Base-by-base conservation (phyloP, 768 basidiomycete species). In the Tulasnella calospora region DNA sequence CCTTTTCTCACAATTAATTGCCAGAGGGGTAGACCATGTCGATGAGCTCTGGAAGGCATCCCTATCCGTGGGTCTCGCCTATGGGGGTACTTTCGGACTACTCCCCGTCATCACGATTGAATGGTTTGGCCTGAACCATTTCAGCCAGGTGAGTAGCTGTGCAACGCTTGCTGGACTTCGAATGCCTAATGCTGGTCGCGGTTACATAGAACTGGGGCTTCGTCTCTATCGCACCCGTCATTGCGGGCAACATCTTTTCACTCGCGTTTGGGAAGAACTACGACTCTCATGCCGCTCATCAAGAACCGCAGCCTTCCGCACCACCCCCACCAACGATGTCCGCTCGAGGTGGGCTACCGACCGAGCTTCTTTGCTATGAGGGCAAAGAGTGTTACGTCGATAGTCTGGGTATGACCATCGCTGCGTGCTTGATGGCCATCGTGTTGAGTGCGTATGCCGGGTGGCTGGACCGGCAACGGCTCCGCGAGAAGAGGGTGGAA, bases 121-220 rank as follows among this genome's bases (percentile, higher is more conserved):
- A 81, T 95, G 93, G 94, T 96, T 96, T 81, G 95, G 95, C 9
- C 86, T 96, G 82, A 86, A 93, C 93, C 81, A 82, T 92, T 89
- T 75, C 72, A 73, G 73, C 55, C 44, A 36, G 35, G 67, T 41
- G 9, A n/a, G 57, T 72, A 3, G 41, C 69, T 47, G 15, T 9
- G 36, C 21, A 13, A 72, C 23, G 51, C 46, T 17, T 67, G 17
- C 30, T 15, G 17, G 55, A 13, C 2, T 15, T 71, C 36, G 7
- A 67, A 41, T 17, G 36, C 7, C 71, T 46, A 70, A 23, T 67
- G 9, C 55, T 13, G 12, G 36, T 40, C 41, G 33, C 44, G 17
- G 36, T 75, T 21, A 21, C 91, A 0, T 92, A 95, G 85, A 96
- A 96, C 84, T 95, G 92, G 92, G 94, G 94, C 12, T 93, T 89